phyloP scores from a whole-genome alignment of 2,329 filamentous ascomycete genomes.

The Penicillium concentricum region DNA sequence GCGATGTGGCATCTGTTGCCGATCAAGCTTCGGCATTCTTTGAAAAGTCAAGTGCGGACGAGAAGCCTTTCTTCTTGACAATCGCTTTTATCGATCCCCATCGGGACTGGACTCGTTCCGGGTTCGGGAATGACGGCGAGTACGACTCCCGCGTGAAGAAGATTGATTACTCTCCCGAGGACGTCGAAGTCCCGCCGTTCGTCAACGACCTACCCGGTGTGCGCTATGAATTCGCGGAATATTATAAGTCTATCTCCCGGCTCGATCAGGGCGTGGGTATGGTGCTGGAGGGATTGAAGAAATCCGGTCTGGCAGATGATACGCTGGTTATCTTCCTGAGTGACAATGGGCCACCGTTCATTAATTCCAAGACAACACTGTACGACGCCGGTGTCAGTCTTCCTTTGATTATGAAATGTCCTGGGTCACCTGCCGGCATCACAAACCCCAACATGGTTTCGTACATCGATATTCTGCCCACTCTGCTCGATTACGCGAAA shows the following conservation, averaged over 20 bases:
- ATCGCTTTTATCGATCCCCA: conserved; percentile 51
- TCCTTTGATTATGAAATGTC: conserved; percentile 44
- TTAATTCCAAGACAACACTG: conserved; percentile 54
- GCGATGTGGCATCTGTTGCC: conserved; percentile 46
- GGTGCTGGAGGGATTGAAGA: conserved; percentile 37
- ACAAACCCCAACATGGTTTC: conserved; percentile 49
- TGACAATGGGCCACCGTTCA: conserved; percentile 52
- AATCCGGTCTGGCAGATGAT: conserved; percentile 26
- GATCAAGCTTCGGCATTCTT: conserved; percentile 43
- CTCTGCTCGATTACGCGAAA: conserved; percentile 44
- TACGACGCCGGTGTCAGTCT: conserved; percentile 50
- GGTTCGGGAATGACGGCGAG: conserved; percentile 46
- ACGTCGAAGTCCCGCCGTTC: conserved; percentile 44
- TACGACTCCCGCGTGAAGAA: conserved; percentile 28
- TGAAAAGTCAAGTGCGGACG: conserved; percentile 28
- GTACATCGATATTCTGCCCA: conserved; percentile 50
- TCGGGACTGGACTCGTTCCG: conserved; percentile 42
- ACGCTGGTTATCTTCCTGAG: conserved; percentile 50
- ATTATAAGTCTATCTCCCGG: conserved; percentile 42
- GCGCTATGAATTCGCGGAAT: conserved; percentile 46
- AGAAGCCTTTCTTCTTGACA: conserved; percentile 47
- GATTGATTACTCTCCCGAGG: conserved; percentile 27
- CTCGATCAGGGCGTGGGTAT: conserved; percentile 46
- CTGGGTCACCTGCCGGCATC: conserved; percentile 23
- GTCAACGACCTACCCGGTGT: conserved; percentile 42